Percentiles rank a stretch among this genome's conserved stretches.
These are phyloP conservation scores for Sarocladium kiliense DNA, from an alignment of 2,329 filamentous ascomycete genomes.

Conservation along the genomic window DNA sequence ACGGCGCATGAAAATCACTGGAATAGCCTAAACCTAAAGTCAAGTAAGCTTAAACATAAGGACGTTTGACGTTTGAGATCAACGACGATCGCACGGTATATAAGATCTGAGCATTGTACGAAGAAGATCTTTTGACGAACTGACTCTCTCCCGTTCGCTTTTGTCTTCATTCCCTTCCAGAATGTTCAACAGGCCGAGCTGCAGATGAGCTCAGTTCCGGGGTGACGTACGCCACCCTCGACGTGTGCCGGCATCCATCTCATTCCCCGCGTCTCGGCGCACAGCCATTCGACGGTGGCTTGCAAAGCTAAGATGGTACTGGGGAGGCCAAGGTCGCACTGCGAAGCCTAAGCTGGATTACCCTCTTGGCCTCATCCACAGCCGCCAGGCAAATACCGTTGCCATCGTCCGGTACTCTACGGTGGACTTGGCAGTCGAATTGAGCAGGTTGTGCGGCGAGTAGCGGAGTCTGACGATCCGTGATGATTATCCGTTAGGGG, in stretches of 20 bases:
- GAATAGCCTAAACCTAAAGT: conserved; percentile 5
- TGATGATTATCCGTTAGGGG: neutral
- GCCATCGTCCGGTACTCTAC: neutral
- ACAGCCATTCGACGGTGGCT: neutral
- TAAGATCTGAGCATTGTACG: neutral
- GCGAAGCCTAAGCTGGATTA: neutral
- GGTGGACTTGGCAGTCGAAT: conserved; percentile 1
- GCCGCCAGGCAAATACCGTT: neutral
- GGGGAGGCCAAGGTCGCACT: neutral
- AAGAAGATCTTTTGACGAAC: neutral
- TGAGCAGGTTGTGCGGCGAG: neutral
- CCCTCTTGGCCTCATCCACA: neutral
- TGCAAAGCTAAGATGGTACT: neutral
- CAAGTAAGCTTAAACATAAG: conserved; percentile 3
- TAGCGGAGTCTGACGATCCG: conserved; percentile 8
- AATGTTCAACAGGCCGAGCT: neutral
- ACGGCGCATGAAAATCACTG: neutral
- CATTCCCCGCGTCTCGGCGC: neutral
- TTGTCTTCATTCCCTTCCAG: neutral
- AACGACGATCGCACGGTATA: neutral
- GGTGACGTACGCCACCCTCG: neutral
- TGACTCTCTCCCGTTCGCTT: neutral
- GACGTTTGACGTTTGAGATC: neutral
- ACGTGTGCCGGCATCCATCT: neutral
- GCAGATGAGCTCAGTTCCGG: neutral